Evolutionary conservation across 2,329 filamentous ascomycete genomes (phyloP).

Genomic region (Botrytis tulipae): DNA sequence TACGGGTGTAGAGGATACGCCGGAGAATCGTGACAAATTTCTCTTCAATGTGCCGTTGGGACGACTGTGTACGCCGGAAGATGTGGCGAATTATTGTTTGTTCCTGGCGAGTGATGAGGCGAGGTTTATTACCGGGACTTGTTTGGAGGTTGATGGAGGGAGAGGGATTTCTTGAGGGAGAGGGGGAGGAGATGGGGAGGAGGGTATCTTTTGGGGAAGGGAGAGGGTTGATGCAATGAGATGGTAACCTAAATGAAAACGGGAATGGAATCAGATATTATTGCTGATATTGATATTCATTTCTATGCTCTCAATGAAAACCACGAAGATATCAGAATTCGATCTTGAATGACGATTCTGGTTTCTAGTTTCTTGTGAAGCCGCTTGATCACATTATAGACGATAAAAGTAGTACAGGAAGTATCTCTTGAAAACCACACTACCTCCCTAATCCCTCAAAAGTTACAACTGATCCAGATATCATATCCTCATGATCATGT

Average conservation of each 20-base stretch:
- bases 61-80: slow-evolving; percentile 55
- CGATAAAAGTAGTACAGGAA: neutral
- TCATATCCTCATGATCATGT: no score
- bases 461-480: neutral
- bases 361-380: neutral
- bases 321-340: neutral
- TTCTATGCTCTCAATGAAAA: neutral
- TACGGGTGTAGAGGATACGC: slow-evolving; percentile 60
- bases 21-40: slow-evolving; percentile 57
- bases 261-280: neutral
- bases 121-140: slow-evolving; percentile 69
- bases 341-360: neutral
- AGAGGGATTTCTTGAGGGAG: slow-evolving; percentile 37
- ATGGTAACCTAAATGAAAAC: no score
- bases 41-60: slow-evolving; percentile 55
- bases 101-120: slow-evolving; percentile 72
- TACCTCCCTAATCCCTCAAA: neutral
- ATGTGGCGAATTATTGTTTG: slow-evolving; percentile 68
- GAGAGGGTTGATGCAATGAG: no score
- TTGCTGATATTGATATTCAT: neutral
- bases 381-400: neutral
- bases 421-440: neutral
- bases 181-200: neutral
- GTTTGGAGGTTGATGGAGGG: slow-evolving; percentile 63
- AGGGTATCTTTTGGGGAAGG: neutral